Evolutionary conservation across 148 eudicot genomes (phyloP), one percentile per base, ranked within the genome.

Genomic region (Selenicereus undatus): DNA sequence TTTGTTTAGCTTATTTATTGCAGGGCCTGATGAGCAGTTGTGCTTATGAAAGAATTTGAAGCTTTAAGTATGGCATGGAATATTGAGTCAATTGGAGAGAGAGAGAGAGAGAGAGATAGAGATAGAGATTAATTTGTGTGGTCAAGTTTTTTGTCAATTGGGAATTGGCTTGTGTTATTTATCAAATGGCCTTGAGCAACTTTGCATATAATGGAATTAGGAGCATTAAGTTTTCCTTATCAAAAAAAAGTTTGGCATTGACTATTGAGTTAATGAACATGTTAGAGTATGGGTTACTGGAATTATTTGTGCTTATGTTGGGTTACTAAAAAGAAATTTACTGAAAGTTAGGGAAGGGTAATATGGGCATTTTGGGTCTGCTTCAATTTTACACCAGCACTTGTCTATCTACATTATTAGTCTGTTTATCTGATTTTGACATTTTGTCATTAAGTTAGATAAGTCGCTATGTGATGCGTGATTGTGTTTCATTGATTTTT

Each of bases 401-500:
- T 62, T 2, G 30, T 30, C 30, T 76, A n/a, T 17, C 66, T 76
- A 30, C 24, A 54, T 29, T 51, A 51, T 29, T 16, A 3, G 10
- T 17, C 20, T 30, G 32, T 4, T 52, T 76, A 39, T 29, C 16
- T 30, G 51, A 48, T 10, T 48, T 11, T 10, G 10, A 4, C 52
- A 48, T 48, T 48, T 11, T 10, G 10, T 48, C 52, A 48, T 48
- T 48, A 39, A 39, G 5, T 39, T 39, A 39, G 43, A 39, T 7
- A 39, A 39, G 43, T 39, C 43, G 43, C 43, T 39, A 20, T 56
- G 62, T 56, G 62, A 56, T 26, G 11, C 32, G 21, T 29, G 16
- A 21, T 83, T n/a, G 71, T 21, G 6, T 62, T 74, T 71, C 32
- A 72, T 64, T 79, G 75, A 21, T 43, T 64, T 77, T 74, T 78